Base-by-base conservation (phyloP, 1,284 basidiomycete species). In the Trametes sp. region DNA sequence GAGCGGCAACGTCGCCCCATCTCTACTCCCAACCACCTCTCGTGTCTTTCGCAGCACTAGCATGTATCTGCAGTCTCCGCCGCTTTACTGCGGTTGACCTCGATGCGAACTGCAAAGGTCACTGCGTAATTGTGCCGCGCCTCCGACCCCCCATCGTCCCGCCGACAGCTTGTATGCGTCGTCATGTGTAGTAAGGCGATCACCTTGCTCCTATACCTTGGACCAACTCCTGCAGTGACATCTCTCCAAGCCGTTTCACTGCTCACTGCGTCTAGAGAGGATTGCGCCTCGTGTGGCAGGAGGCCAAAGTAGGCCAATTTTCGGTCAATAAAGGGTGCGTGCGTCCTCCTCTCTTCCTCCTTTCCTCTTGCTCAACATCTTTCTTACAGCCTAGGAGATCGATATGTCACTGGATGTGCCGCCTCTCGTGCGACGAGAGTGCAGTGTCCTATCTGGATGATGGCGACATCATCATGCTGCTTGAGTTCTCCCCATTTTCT, bases 1-100 rank as follows among this genome's bases (percentile, higher is more conserved):
- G 23, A 31, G 46, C 57, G 42, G 28, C 56, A 49, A 63, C 38
- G 44, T 33, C 28, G 44, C 59, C 46, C 42, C 35, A 48, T 45
- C 54, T 52, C 45, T 48, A 33, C 49, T 35, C 54, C 46, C 33
- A 11, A 14, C n/a, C 23, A 41, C 2, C 31, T 24, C 50, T 24
- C 19, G 21, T 7, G 24, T 14, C 13, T 19, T 13, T 23, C 1
- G 26, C 16, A 19, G 13, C 23, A 23, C 28, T 8, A 19, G 8
- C 36, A 19, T 8, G 8, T 31, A 31, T 13, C 9, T 19, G 23
- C 16, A 24, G 2, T 16, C 16, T 7, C 24, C 23, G 51, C 23
- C 33, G 23, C 24, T 19, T 36, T 33, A 19, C 7, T 21, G n/a
- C n/a, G 48, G 28, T 13, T 33, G 29, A 21, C 21, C 31, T 35